Conservation (phyloP, 164 flowering plant species). For the Euptelea pleiosperma region DNA sequence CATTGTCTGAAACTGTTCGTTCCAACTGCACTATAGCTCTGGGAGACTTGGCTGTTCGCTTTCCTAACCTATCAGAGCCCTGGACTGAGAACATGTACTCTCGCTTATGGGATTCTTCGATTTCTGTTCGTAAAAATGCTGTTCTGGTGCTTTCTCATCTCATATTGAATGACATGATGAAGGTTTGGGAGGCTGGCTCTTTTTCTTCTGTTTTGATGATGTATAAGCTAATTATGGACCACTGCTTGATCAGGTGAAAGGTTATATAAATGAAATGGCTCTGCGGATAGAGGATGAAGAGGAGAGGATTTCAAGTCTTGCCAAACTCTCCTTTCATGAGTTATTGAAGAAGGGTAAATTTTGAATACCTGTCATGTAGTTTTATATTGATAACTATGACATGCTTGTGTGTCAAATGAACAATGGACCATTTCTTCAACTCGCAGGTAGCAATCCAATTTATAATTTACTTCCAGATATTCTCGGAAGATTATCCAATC, state of each 20-base stretch:
- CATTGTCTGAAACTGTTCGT: conserved; percentile 88
- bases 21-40: conserved; percentile 93
- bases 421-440: neutral
- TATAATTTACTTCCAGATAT: conserved; percentile 98
- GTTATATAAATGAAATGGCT: conserved; percentile 95
- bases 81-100: conserved; percentile 98
- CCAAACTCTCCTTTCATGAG: conserved; percentile 74
- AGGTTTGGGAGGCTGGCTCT: conserved; percentile 45
- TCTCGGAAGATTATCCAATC: conserved; percentile 77
- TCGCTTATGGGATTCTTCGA: conserved; percentile 73
- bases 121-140: conserved; percentile 89
- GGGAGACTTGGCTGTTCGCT: conserved; percentile 95
- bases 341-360: conserved; percentile 75
- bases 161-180: conserved; percentile 98
- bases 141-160: conserved; percentile 98
- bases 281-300: conserved; percentile 79
- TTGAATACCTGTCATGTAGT: conserved; percentile 1
- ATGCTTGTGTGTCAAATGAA: conserved; percentile 9
- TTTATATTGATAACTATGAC: neutral
- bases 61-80: conserved; percentile 95
- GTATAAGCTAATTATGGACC: neutral
- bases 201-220: neutral
- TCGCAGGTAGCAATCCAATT: conserved; percentile 89
- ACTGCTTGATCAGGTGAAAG: conserved; percentile 73
- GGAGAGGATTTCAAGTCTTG: conserved; percentile 88